phyloP scores from a whole-genome alignment of 192 early-diverging fungal species.

The Entomortierella lignicola region DNA sequence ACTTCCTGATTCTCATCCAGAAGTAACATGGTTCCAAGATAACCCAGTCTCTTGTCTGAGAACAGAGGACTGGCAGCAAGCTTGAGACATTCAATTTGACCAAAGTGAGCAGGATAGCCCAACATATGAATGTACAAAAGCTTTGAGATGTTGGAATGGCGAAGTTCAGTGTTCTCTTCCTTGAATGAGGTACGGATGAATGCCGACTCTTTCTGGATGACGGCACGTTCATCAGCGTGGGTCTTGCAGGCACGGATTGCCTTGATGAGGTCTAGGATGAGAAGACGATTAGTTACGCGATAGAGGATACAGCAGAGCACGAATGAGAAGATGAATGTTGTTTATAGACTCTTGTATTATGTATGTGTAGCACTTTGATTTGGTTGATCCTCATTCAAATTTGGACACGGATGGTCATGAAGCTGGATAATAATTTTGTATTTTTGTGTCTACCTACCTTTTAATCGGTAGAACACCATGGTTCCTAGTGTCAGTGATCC shows the following conservation, averaged over 20 bases:
- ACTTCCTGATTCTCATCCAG: constrained; percentile 98
- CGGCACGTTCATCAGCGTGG: constrained; percentile 96
- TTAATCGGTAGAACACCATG: constrained; percentile 54
- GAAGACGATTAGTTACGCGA: background rate
- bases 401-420: too few relatives aligned
- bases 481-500: constrained; percentile 2
- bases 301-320: background rate
- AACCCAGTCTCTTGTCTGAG: constrained; percentile 97
- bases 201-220: constrained; percentile 96
- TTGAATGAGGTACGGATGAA: constrained; percentile 97
- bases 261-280: constrained; percentile 93
- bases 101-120: constrained; percentile 98
- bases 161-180: constrained; percentile 91
- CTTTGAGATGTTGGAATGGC: constrained; percentile 96
- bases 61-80: constrained; percentile 93
- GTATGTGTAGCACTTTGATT: too few relatives aligned
- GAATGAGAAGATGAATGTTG: too few relatives aligned
- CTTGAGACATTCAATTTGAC: constrained; percentile 99
- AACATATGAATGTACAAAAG: constrained; percentile 99
- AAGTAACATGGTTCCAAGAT: constrained; percentile 97
- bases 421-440: background rate
- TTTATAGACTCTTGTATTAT: too few relatives aligned
- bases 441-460: constrained; percentile 28
- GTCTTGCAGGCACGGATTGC: constrained; percentile 97
- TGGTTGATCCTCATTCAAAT: too few relatives aligned